Evolutionary conservation across 305 asterid genomes (phyloP).

Genomic region (Plantago lanceolata): DNA sequence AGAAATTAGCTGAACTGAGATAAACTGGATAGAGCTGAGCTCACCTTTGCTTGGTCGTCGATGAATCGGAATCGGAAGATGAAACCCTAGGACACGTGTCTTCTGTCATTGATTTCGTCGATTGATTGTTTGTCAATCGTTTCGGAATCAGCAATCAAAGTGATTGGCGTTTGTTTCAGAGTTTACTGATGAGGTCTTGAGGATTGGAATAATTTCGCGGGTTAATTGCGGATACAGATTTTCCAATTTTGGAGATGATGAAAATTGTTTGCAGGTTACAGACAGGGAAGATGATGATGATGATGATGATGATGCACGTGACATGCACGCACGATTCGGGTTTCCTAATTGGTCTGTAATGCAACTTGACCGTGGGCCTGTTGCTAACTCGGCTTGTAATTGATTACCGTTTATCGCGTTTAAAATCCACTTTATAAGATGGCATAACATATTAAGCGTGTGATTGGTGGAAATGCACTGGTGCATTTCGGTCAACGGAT

Average conservation of each 20-base stretch:
- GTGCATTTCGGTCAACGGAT: too few species aligned
- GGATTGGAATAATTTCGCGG: not conserved
- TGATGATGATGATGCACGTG: not conserved
- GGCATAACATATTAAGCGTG: too few species aligned
- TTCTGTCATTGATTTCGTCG: constrained; percentile 38
- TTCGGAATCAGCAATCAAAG: not conserved
- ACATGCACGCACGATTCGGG: too few species aligned
- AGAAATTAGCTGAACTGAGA: not conserved
- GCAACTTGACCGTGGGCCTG: too few species aligned
- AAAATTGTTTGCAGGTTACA: not conserved
- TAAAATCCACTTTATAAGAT: too few species aligned
- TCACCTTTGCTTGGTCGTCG: constrained; percentile 74
- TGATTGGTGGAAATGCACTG: too few species aligned
- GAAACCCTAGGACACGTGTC: constrained; percentile 47
- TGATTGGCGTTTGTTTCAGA: not conserved
- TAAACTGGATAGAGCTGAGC: not conserved
- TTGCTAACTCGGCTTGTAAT: too few species aligned
- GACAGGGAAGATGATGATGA: not conserved
- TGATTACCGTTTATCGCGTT: too few species aligned
- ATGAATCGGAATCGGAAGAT: constrained; percentile 49
- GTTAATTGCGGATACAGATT: not conserved
- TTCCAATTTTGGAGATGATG: not conserved
- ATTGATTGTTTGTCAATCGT: constrained; percentile 15
- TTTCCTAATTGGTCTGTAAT: too few species aligned
- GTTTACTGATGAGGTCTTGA: not conserved